These are phyloP conservation scores for Fusarium begoniae DNA, from an alignment of 2,329 filamentous ascomycete genomes.

Conservation along the genomic window DNA sequence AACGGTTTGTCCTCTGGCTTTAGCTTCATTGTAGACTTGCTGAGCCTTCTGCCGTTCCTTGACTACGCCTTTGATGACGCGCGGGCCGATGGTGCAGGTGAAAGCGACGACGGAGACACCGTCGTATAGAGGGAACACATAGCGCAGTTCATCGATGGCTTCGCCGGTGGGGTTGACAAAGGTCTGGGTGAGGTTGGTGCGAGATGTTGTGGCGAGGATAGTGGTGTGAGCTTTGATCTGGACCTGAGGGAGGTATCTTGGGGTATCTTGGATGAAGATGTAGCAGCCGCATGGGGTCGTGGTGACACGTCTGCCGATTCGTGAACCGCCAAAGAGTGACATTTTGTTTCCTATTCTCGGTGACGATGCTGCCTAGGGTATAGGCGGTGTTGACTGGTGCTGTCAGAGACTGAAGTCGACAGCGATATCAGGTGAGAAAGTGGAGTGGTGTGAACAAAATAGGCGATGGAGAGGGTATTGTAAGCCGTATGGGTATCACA, in stretches of 20 bases:
- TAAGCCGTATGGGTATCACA: no score
- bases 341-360: background rate
- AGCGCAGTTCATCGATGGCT: slow-evolving; percentile 60
- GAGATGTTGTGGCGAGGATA: slow-evolving; percentile 64
- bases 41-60: slow-evolving; percentile 72
- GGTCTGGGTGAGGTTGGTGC: slow-evolving; percentile 61
- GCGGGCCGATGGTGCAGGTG: slow-evolving; percentile 68
- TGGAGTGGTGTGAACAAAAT: no score
- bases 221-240: slow-evolving; percentile 66
- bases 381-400: background rate
- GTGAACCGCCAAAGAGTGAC: background rate
- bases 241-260: slow-evolving; percentile 66
- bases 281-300: slow-evolving; percentile 48
- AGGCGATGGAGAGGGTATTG: background rate
- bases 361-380: background rate
- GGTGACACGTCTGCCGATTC: no score
- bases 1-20: slow-evolving; percentile 67
- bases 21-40: slow-evolving; percentile 66
- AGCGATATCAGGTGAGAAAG: background rate
- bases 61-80: slow-evolving; percentile 70
- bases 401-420: background rate
- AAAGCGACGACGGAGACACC: slow-evolving; percentile 76
- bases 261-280: slow-evolving; percentile 33
- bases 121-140: slow-evolving; percentile 77
- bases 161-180: slow-evolving; percentile 65